Evolutionary conservation across 495 filamentous ascomycete species (phyloP).

Genomic region (Cercophora sp.): DNA sequence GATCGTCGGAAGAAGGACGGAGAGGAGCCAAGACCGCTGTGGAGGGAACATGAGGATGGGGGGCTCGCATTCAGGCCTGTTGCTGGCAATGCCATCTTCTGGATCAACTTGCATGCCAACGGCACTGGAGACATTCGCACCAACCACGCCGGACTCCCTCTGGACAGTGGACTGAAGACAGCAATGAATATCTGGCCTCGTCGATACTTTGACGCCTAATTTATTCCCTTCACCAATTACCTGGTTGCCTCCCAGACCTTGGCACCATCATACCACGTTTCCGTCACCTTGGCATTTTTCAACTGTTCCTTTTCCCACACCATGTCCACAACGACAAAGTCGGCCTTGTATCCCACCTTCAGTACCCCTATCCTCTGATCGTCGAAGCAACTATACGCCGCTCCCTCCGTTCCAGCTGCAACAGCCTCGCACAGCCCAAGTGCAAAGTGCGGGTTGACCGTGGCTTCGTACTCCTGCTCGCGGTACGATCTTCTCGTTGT

Average conservation of each 20-base stretch:
- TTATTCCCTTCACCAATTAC: background rate
- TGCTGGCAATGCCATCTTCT: conserved; percentile 51
- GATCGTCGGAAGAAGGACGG: background rate
- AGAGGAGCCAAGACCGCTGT: conserved; percentile 23
- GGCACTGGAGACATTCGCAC: conserved; percentile 45
- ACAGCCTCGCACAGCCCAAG: conserved; percentile 50
- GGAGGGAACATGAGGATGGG: conserved; percentile 44
- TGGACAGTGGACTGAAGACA: conserved; percentile 45
- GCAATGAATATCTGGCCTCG: conserved; percentile 57
- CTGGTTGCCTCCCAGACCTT: conserved; percentile 39
- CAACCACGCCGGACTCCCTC: conserved; percentile 47
- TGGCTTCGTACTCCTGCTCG: conserved; percentile 42
- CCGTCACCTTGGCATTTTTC: conserved; percentile 44
- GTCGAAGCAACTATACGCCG: conserved; percentile 56
- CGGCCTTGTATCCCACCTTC: conserved; percentile 47
- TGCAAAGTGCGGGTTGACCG: conserved; percentile 51
- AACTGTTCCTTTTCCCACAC: conserved; percentile 49
- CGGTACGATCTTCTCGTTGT: conserved; percentile 54
- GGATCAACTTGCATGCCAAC: conserved; percentile 48
- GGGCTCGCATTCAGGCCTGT: conserved; percentile 51
- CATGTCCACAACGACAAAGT: conserved; percentile 59
- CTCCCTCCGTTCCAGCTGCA: conserved; percentile 51
- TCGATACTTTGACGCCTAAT: conserved; percentile 28
- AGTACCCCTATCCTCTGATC: conserved; percentile 50
- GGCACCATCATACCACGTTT: conserved; percentile 55